Percentiles rank a stretch among this genome's conserved stretches.
phyloP scores from a whole-genome alignment of 2,329 filamentous ascomycete genomes.

The Sporothrix dimorphospora region DNA sequence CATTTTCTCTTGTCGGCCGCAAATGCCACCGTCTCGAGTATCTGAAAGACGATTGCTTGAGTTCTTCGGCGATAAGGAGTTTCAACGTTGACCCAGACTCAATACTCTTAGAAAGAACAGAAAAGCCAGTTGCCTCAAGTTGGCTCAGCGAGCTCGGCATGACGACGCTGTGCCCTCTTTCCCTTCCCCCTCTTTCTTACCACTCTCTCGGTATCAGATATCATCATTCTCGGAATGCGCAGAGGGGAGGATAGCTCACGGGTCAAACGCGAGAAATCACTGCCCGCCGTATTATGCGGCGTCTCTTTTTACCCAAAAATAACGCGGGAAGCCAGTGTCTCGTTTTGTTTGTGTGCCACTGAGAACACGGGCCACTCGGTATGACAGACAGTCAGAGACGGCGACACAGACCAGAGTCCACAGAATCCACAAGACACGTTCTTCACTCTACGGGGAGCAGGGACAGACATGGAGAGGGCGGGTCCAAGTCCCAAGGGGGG shows the following conservation, averaged over 20 bases:
- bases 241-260: not conserved
- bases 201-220: slow-evolving; percentile 8
- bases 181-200: not conserved
- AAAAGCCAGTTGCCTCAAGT: not conserved
- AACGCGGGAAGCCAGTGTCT: not conserved
- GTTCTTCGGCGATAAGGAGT: no score
- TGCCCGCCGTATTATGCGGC: not conserved
- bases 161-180: not conserved
- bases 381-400: not conserved
- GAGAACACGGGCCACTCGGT: not conserved
- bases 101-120: no score
- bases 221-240: not conserved
- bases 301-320: not conserved
- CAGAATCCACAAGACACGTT: not conserved
- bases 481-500: not conserved
- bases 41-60: no score
- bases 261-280: not conserved
- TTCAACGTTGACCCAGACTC: no score
- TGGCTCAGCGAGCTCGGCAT: no score
- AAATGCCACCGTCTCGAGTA: no score
- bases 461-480: not conserved
- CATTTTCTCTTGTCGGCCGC: no score
- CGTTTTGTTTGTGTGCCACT: not conserved
- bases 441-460: not conserved
- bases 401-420: not conserved